phyloP scores from a whole-genome alignment of 371 early-diverging fungal genomes.

The Haplosporangium sp. region DNA sequence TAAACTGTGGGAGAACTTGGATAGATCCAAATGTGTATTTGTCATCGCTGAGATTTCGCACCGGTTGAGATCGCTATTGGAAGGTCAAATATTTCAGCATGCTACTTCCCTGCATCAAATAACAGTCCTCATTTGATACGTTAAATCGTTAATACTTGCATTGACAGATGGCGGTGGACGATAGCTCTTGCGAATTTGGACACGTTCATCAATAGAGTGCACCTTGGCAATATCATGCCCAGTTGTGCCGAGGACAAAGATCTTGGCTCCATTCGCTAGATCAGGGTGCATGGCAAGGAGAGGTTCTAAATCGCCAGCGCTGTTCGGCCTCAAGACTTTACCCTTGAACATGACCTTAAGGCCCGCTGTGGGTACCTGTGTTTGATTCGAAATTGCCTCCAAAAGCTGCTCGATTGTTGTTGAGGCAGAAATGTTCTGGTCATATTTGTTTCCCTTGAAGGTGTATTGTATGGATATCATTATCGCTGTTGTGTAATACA shows the following conservation, averaged over 20 bases:
- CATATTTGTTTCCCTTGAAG: conserved; percentile 56
- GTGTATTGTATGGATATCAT: conserved; percentile 57
- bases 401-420: conserved; percentile 57
- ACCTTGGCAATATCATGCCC: conserved; percentile 57
- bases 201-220: conserved; percentile 56
- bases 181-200: conserved; percentile 47
- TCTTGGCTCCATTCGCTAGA: conserved; percentile 47
- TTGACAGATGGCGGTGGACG: conserved; percentile 29
- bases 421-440: conserved; percentile 34
- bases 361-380: conserved; percentile 51
- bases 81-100: background rate
- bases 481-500: too few relatives aligned
- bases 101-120: background rate
- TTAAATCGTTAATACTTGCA: background rate
- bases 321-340: conserved; percentile 53
- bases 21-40: conserved; percentile 78
- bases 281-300: conserved; percentile 25
- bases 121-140: background rate
- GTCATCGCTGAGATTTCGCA: conserved; percentile 40
- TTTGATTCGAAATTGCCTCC: conserved; percentile 53
- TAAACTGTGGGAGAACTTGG: conserved; percentile 72
- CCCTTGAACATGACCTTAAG: conserved; percentile 69
- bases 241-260: conserved; percentile 68
- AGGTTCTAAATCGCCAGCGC: conserved; percentile 5
- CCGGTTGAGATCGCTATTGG: conserved; percentile 25